Evolutionary conservation across 139 green algal genomes (phyloP), one percentile per base, ranked within the genome.

Genomic region (Coccomyxa sp.): DNA sequence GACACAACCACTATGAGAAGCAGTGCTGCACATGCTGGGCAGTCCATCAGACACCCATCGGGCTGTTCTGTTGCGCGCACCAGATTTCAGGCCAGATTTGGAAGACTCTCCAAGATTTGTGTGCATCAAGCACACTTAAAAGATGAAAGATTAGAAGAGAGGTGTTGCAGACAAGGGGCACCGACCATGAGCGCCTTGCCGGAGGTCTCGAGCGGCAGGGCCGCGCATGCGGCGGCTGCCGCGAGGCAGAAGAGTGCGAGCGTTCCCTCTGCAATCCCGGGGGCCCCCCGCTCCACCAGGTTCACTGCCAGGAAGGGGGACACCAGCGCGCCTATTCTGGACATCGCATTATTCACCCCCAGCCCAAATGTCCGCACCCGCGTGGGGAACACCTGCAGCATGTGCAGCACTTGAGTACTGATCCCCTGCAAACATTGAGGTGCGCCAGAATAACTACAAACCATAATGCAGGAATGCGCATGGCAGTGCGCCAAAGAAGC

Each of bases 301-400:
- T 85, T 87, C 27, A 95, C 89, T 0, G 92, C 92, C n/a, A 91
- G 81, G 85, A 91, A 95, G 59, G 93, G 91, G 10, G 89, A 88
- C 27, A 93, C 21, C 57, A 96, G 82, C 58, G 93, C 93, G 25
- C 90, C 93, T 16, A 96, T 80, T 0, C 92, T 67, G 38, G 78
- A 83, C 60, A 87, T 92, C 21, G 89, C 86, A 77, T 93, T 96
- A 87, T 81, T 89, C 1, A 96, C 68, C 12, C 93, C 93, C 75
- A 97, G 82, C 0, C 89, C 93, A 58, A 94, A 90, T 0, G 90
- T 82, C 11, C 94, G 86, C 45, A 96, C 88, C 21, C 77, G 59
- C 28, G 94, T 97, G 0, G 94, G 90, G 83, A 94, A 97, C 28
- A 94, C 81, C 86, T 90, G 86, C 80, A 76, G 38, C 38, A 51